A percentile compares a stretch with the other conserved stretches of the same genome.
These are phyloP conservation scores for Symmetrospora coprosmae DNA, from an alignment of 768 basidiomycete genomes.

Conservation along the genomic window DNA sequence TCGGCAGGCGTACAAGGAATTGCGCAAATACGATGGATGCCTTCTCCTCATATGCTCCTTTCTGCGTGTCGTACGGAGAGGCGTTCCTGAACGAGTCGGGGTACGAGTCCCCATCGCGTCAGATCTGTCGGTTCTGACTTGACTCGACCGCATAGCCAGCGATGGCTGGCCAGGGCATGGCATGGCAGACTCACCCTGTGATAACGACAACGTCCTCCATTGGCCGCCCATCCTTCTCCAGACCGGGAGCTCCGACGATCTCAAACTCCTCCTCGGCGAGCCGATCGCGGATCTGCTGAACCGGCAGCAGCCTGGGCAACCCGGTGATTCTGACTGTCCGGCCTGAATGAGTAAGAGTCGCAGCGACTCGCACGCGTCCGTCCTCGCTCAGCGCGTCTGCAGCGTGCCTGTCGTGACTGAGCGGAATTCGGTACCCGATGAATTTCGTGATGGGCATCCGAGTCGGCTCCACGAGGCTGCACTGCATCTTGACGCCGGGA, in stretches of 20 bases:
- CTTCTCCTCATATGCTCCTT: too few species aligned
- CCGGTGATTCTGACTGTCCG: background rate
- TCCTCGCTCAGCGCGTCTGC: background rate
- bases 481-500: too few species aligned
- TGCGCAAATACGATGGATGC: too few species aligned
- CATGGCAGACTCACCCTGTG: background rate
- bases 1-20: conserved; percentile 9
- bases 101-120: background rate
- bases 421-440: background rate
- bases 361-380: background rate
- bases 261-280: background rate
- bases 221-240: background rate
- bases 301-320: background rate
- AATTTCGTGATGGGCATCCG: too few species aligned
- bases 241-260: background rate
- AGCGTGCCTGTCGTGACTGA: background rate
- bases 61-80: background rate
- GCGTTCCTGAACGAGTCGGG: background rate
- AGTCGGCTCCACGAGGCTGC: too few species aligned
- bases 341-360: background rate
- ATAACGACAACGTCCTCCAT: background rate
- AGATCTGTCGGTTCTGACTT: background rate
- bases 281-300: background rate
- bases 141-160: background rate
- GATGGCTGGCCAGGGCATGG: background rate